Evolutionary conservation across 371 early-diverging fungal species (phyloP).

Genomic region (Rhizomucor pusillus): DNA sequence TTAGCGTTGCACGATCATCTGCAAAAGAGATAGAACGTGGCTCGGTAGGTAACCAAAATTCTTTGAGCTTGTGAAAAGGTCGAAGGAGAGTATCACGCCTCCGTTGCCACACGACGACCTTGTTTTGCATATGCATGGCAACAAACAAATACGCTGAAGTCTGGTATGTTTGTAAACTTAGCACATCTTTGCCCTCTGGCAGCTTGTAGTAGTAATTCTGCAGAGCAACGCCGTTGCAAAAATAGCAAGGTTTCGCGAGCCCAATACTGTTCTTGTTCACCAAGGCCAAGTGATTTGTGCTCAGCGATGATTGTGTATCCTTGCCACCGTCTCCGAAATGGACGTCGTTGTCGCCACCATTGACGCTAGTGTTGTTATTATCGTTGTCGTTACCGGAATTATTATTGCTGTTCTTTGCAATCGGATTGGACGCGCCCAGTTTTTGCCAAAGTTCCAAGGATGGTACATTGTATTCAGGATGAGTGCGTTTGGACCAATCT

Average conservation of each 20-base stretch:
- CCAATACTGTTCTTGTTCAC: slow-evolving; percentile 5
- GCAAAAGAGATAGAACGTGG: slow-evolving; percentile 39
- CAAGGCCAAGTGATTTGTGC: slow-evolving; percentile 8
- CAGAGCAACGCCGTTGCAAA: slow-evolving; percentile 18
- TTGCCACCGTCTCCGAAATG: no score
- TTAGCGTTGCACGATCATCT: slow-evolving; percentile 37
- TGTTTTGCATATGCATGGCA: slow-evolving; percentile 30
- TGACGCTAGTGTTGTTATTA: background rate
- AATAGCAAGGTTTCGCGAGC: slow-evolving; percentile 20
- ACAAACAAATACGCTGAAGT: slow-evolving; percentile 37
- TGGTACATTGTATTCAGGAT: slow-evolving; percentile 22
- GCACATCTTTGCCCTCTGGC: slow-evolving; percentile 34
- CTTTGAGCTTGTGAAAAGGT: slow-evolving; percentile 32
- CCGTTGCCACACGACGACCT: slow-evolving; percentile 42
- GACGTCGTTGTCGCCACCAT: no score
- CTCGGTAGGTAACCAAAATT: slow-evolving; percentile 45
- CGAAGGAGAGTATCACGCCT: slow-evolving; percentile 15
- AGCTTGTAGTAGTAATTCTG: slow-evolving; percentile 42
- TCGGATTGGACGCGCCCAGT: slow-evolving; percentile 9
- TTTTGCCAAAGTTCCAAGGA: slow-evolving; percentile 15
- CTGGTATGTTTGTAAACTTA: slow-evolving; percentile 28
- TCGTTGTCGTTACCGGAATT: slow-evolving; percentile 4
- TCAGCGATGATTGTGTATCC: slow-evolving; percentile 2
- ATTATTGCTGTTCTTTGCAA: slow-evolving; percentile 15
- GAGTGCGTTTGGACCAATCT: slow-evolving; percentile 23